Base-by-base conservation (phyloP, 352 stramenopile genomes). In the Phytophthora rubi region DNA sequence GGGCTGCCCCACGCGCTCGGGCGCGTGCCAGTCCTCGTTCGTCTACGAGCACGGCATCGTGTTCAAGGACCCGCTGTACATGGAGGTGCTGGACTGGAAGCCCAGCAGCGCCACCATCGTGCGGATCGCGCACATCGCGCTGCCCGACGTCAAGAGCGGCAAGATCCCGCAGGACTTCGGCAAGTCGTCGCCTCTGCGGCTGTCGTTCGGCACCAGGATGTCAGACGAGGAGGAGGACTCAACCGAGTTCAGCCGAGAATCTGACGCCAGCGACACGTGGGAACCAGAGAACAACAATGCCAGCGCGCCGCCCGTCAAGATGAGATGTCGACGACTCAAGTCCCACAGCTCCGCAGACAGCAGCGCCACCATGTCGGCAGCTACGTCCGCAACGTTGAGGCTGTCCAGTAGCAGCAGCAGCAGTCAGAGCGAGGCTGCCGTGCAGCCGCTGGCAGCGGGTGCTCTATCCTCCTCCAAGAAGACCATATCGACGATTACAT, bases 31-130 rank as follows among this genome's bases (percentile, higher is more conserved):
- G 68, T 86, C 85, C n/a, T 81, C 75, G 44, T 91, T 92, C 49
- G 73, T 92, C 13, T 93, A 92, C 70, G 84, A 94, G 53, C 80
- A 90, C 62, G 87, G 87, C 8, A 66, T 91, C 10, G 67, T 93
- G 21, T 91, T 93, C 70, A 81, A 83, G 48, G 72, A 92, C 53
- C 73, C 83, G 33, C 70, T 93, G 6, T 93, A 81, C 66, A 81
- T 84, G 32, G 87, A 94, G 66, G 66, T 91, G 32, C 59, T 94
- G 57, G 78, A 91, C 49, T 94, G 87, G 87, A 79, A 73, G 28
- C 48, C 72, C 21, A 59, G 72, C 32, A 73, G 62, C 59, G 59
- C 55, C 21, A 66, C 62, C 13, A 70, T 90, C 48, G 37, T 56
- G 6, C 66, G 79, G 7, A 89, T 90, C 61, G 58, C 73, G 32